Conservation (phyloP, 805 yeast species). For the Teunomyces pallodes region DNA sequence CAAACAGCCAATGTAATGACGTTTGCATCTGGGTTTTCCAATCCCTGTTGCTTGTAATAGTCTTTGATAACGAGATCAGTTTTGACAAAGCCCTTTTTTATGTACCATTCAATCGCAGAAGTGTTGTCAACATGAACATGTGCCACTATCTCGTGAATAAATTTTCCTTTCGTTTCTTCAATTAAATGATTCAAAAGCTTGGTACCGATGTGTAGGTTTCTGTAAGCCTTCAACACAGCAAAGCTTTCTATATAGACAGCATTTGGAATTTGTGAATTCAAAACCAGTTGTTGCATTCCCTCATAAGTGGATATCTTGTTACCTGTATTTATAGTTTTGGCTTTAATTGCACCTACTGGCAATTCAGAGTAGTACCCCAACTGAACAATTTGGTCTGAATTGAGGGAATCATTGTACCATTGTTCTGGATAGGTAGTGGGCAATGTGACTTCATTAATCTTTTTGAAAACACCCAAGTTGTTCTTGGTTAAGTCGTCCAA, state of each 20-base stretch:
- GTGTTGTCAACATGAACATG: conserved; percentile 51
- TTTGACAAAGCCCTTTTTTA: conserved; percentile 45
- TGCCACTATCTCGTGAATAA: conserved; percentile 49
- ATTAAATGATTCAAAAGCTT: conserved; percentile 56
- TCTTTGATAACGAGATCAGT: conserved; percentile 33
- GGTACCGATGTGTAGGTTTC: conserved; percentile 59
- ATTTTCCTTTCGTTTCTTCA: conserved; percentile 52
- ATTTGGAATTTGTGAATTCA: conserved; percentile 39
- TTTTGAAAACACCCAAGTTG: conserved; percentile 57
- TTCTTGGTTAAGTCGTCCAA: conserved; percentile 59
- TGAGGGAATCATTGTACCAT: conserved; percentile 51
- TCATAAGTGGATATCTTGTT: conserved; percentile 33
- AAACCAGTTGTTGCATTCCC: conserved; percentile 16
- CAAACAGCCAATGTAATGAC: conserved; percentile 18
- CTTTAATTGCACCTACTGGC: conserved; percentile 77
- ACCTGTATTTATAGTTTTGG: conserved; percentile 45
- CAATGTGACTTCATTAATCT: conserved; percentile 51
- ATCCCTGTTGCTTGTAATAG: conserved; percentile 47
- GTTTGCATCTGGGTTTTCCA: conserved; percentile 49
- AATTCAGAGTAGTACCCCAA: conserved; percentile 69
- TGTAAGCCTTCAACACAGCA: conserved; percentile 66
- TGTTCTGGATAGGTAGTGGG: conserved; percentile 50
- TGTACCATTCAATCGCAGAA: conserved; percentile 50
- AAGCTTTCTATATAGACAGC: conserved; percentile 63
- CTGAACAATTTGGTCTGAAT: conserved; percentile 51